phyloP scores from a whole-genome alignment of 1,284 basidiomycete genomes.

The Heterobasidion annosum region DNA sequence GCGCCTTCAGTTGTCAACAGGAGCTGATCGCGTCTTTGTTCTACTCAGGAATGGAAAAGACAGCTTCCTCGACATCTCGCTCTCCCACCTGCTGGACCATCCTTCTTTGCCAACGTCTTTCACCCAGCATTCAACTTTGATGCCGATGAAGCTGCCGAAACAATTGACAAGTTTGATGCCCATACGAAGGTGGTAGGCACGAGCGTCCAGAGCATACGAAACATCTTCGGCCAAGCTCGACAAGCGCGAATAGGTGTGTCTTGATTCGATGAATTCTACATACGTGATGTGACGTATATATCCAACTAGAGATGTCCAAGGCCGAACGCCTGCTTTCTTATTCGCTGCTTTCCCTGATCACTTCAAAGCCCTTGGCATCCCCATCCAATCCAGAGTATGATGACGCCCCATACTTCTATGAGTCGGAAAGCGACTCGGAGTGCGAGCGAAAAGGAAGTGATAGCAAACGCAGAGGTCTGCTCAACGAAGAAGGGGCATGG shows the following conservation, averaged over 20 bases:
- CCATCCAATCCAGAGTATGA: slow-evolving; percentile 21
- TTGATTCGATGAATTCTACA: background rate
- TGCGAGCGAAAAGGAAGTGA: slow-evolving; percentile 16
- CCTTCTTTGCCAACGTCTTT: slow-evolving; percentile 73
- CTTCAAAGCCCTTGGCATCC: slow-evolving; percentile 51
- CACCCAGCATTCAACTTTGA: slow-evolving; percentile 84
- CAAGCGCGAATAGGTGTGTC: slow-evolving; percentile 58
- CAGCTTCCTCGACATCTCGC: slow-evolving; percentile 52
- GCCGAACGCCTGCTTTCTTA: slow-evolving; percentile 64
- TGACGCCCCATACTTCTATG: slow-evolving; percentile 31
- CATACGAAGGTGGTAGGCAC: slow-evolving; percentile 58
- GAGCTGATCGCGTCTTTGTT: background rate
- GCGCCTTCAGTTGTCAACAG: background rate
- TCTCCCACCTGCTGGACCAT: slow-evolving; percentile 52
- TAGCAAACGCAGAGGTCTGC: slow-evolving; percentile 35
- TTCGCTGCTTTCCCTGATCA: slow-evolving; percentile 60
- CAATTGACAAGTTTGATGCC: slow-evolving; percentile 50
- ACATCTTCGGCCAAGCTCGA: slow-evolving; percentile 49
- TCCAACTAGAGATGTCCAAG: slow-evolving; percentile 56
- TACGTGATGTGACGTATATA: background rate
- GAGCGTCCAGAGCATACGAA: slow-evolving; percentile 59
- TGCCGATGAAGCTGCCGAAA: slow-evolving; percentile 50
- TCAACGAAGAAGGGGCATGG: slow-evolving; percentile 75
- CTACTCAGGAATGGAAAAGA: slow-evolving; percentile 60
- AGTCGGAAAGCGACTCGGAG: slow-evolving; percentile 4